Percentiles rank a stretch among this genome's conserved stretches.
phyloP scores from a whole-genome alignment of 2,329 filamentous ascomycete species.

The Zelopaecilomyces penicillatus region DNA sequence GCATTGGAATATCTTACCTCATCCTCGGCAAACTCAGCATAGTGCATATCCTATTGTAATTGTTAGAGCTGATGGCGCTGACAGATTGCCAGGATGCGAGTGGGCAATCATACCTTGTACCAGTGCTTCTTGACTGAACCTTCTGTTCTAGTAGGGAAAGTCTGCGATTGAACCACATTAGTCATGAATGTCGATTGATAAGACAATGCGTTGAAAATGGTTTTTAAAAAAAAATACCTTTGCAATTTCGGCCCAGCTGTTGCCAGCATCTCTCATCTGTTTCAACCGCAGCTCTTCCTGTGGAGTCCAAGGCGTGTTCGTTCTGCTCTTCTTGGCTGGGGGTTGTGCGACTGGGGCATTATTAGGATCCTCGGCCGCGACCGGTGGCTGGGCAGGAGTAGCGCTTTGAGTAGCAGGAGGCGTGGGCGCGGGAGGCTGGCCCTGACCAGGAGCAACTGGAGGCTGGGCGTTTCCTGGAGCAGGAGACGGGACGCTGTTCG shows the following conservation, averaged over 20 bases:
- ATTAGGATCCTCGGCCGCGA: constrained; percentile 22
- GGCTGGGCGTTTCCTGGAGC: constrained; percentile 24
- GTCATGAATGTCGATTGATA: background rate
- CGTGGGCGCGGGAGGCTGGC: constrained; percentile 21
- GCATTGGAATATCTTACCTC: constrained; percentile 53
- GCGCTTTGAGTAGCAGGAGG: constrained; percentile 22
- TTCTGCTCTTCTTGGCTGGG: constrained; percentile 81
- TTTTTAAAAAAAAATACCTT: constrained; percentile 62
- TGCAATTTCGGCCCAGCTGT: constrained; percentile 96
- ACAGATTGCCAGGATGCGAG: constrained; percentile 1
- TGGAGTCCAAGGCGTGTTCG: constrained; percentile 98
- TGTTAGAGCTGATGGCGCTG: constrained; percentile 5
- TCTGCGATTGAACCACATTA: constrained; percentile 39
- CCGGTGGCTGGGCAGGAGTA: constrained; percentile 18
- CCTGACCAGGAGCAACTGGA: constrained; percentile 24
- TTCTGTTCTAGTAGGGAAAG: constrained; percentile 87
- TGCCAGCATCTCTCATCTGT: constrained; percentile 85
- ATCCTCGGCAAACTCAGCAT: constrained; percentile 95
- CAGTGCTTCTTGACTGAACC: constrained; percentile 99
- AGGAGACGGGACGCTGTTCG: constrained; percentile 30
- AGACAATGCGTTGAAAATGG: background rate
- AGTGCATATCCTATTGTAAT: constrained; percentile 80
- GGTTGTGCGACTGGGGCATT: constrained; percentile 28
- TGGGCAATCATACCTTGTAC: constrained; percentile 66
- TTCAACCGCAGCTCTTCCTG: constrained; percentile 89